Conservation (phyloP, 805 yeast species). For the Tetrapisispora taiwanensis region DNA sequence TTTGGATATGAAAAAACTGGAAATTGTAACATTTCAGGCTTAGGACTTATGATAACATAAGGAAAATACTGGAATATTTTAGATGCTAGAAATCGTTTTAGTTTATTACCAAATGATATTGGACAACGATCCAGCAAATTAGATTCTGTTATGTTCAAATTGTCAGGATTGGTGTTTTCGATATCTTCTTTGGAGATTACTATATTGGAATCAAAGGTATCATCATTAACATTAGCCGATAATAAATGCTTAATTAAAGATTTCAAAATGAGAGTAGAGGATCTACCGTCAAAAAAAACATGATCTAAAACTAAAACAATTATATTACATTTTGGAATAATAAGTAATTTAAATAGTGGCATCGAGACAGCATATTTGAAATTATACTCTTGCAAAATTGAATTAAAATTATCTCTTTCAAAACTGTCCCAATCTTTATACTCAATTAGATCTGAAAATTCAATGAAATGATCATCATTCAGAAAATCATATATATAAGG, state of each 20-base stretch:
- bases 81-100: conserved; percentile 8
- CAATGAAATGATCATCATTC: conserved; percentile 1
- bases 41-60: conserved; percentile 2
- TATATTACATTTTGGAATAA: conserved; percentile 9
- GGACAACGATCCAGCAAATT: conserved; percentile 21
- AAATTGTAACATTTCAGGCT: conserved; percentile 12
- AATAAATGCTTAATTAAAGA: conserved; percentile 9
- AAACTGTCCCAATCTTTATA: conserved; percentile 9
- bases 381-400: conserved; percentile 13
- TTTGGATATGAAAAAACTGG: conserved; percentile 11
- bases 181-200: neutral
- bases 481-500: conserved; percentile 6
- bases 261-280: conserved; percentile 16
- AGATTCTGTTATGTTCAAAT: neutral
- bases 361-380: conserved; percentile 11
- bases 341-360: conserved; percentile 23
- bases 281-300: conserved; percentile 22
- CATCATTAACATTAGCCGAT: neutral
- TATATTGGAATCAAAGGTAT: neutral
- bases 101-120: conserved; percentile 10
- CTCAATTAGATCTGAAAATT: conserved; percentile 17
- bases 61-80: conserved; percentile 10
- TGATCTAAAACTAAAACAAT: conserved; percentile 20
- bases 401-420: conserved; percentile 9
- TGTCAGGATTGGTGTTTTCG: neutral